Evolutionary conservation across 345 rosid genomes (phyloP), one percentile per base, ranked within the genome.

Genomic region (Citrus sp.): DNA sequence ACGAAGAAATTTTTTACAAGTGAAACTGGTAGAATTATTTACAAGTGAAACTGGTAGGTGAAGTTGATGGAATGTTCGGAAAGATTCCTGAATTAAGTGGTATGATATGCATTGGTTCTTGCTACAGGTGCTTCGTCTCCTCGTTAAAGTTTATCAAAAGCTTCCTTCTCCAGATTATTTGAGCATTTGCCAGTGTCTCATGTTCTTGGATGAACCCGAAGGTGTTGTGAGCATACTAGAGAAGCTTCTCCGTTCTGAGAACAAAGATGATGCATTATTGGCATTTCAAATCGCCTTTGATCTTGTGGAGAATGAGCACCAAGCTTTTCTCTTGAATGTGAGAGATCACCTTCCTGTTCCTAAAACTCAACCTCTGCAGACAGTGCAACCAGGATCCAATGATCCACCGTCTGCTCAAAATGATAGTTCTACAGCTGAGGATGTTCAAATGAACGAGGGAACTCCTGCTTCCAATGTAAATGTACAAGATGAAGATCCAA

Each of bases 231-330:
- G 76, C 82, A 92, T 93, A 83, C 84, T 97, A 86, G 98, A 97
- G 88, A 97, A 92, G 88, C 99, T 97, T 84, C 88, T 97, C 40
- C 90, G 87, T 34, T 94, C 99, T 1, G 90, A 85, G 49, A 92
- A 85, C 84, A 94, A 91, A 84, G 97, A 97, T 77, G 97, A 97
- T 80, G 90, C 92, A 78, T 85, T 97, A 81, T 81, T 92, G 79
- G 96, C 99, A 77, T 90, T 90, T 80, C 99, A 97, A 86, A 85
- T 97, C 77, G 95, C 98, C 27, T 97, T 97, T 84, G 98, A 97
- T 84, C 98, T 97, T 77, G 93, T 93, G 54, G 98, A 97, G 92
- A 97, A 94, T 68, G 99, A 97, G 88, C 97, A 91, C 84, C 98
- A 94, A 82, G 98, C 98, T 79, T 94, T 97, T 90, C 97, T 97